phyloP scores from a whole-genome alignment of 257 asterid genomes.

The Scutellaria barbata region DNA sequence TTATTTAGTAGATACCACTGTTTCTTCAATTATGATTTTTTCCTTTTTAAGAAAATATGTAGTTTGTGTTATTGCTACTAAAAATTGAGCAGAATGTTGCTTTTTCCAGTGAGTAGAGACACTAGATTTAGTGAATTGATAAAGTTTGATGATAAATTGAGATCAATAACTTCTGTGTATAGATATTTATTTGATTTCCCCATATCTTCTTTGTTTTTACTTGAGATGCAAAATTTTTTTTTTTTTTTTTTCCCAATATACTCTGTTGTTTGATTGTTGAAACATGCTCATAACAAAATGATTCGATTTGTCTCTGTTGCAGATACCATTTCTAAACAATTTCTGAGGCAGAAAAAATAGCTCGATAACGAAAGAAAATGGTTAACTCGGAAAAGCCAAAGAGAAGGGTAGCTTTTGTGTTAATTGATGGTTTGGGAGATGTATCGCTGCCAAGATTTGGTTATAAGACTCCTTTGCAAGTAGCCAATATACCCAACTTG shows the following conservation, averaged over 20 bases:
- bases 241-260: no score
- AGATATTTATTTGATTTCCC: no score
- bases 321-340: slow-evolving; percentile 18
- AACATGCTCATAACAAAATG: not conserved
- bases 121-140: no score
- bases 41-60: not conserved
- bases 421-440: slow-evolving; percentile 93
- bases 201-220: no score
- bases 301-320: not conserved
- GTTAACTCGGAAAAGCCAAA: slow-evolving; percentile 66
- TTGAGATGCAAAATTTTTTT: not conserved
- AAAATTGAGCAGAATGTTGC: not conserved
- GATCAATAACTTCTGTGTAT: no score
- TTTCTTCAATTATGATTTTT: slow-evolving; percentile 1
- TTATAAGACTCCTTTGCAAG: slow-evolving; percentile 78
- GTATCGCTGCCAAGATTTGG: slow-evolving; percentile 84
- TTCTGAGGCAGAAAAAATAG: not conserved
- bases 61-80: not conserved
- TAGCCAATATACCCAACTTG: slow-evolving; percentile 71
- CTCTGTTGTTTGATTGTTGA: not conserved
- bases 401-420: slow-evolving; percentile 89
- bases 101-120: not conserved
- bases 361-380: slow-evolving; percentile 37
- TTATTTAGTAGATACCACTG: not conserved
- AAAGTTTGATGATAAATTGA: no score